Evolutionary conservation across 2,329 filamentous ascomycete species (phyloP), one percentile per base, ranked within the genome.

Genomic region (Stemphylium beticola): DNA sequence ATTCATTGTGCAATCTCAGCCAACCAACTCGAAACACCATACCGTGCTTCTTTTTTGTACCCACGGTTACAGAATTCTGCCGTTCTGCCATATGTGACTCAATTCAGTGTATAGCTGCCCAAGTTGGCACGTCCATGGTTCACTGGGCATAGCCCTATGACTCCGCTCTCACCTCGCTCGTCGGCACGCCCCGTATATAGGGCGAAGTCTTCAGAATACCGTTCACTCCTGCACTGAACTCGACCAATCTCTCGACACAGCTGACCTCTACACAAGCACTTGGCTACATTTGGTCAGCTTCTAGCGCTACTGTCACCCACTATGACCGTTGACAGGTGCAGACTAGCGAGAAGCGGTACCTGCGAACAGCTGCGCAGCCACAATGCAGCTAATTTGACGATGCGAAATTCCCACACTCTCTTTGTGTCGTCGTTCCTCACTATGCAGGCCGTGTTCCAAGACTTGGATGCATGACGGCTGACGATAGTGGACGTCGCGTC

Each of bases 231-330:
- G 50, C 26, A 31, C 39, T 33, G 42, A 33, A 39, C 53, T 58
- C 49, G 58, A 49, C 62, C 56, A 44, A 32, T 45, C 34, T 33
- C 37, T 33, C 40, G 20, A 50, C 62, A 18, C 12, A 18, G 43
- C 52, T 61, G 58, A 50, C 26, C 17, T 33, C 9, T 18, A 31
- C 15, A 33, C 37, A 18, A 22, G 29, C 42, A 32, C 20, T 20
- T 42, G 29, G 46, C 46, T 41, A 38, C 5, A 20, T 14, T 36
- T 24, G 22, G 7, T 40, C 53, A 36, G 20, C 48, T 58, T 51
- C 57, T 66, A 65, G 65, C 62, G 67, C 66, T 64, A 60, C 64
- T 71, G 66, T 65, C 58, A 55, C 59, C 67, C 62, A 64, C 69
- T 61, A 70, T 58, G 41, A 29, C 54, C 31, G 46, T 55, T 49